A percentile compares a stretch with the other conserved stretches of the same genome.
These are phyloP conservation scores for Lipomyces starkeyi DNA, from an alignment of 805 yeast genomes.

Conservation along the genomic window DNA sequence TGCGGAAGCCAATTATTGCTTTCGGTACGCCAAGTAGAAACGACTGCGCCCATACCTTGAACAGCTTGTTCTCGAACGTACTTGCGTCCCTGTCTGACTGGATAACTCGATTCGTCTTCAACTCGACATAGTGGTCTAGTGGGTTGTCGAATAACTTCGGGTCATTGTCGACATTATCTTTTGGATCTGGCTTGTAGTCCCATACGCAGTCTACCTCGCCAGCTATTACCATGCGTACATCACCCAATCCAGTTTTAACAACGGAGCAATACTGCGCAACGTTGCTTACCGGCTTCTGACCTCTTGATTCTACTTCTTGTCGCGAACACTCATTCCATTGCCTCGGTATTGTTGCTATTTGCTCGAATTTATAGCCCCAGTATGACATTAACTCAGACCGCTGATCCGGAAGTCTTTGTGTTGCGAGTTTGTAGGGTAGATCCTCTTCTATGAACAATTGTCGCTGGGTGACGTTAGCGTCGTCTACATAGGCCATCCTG, in stretches of 20 bases:
- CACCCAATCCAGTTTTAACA: constrained; percentile 86
- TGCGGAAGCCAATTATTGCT: constrained; percentile 85
- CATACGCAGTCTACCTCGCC: constrained; percentile 93
- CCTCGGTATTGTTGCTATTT: constrained; percentile 70
- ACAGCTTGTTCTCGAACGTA: constrained; percentile 75
- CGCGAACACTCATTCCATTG: constrained; percentile 78
- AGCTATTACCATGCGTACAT: constrained; percentile 67
- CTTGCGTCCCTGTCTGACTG: constrained; percentile 62
- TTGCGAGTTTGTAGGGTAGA: constrained; percentile 41
- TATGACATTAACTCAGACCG: constrained; percentile 44
- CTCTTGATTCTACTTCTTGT: constrained; percentile 68
- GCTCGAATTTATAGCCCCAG: constrained; percentile 76
- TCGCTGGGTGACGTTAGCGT: constrained; percentile 29
- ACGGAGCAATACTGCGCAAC: constrained; percentile 80
- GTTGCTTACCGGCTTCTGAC: constrained; percentile 64
- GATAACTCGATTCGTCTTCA: constrained; percentile 72
- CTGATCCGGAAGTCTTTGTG: constrained; percentile 35
- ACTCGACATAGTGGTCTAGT: constrained; percentile 78
- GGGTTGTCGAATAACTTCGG: constrained; percentile 49
- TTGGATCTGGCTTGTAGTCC: constrained; percentile 70
- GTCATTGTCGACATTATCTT: constrained; percentile 31
- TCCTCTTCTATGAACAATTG: constrained; percentile 53
- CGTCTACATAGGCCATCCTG: background rate
- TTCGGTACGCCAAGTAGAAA: constrained; percentile 84
- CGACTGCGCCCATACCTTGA: constrained; percentile 91